phyloP scores from a whole-genome alignment of 2,329 filamentous ascomycete species.

The Camillea tinctor region DNA sequence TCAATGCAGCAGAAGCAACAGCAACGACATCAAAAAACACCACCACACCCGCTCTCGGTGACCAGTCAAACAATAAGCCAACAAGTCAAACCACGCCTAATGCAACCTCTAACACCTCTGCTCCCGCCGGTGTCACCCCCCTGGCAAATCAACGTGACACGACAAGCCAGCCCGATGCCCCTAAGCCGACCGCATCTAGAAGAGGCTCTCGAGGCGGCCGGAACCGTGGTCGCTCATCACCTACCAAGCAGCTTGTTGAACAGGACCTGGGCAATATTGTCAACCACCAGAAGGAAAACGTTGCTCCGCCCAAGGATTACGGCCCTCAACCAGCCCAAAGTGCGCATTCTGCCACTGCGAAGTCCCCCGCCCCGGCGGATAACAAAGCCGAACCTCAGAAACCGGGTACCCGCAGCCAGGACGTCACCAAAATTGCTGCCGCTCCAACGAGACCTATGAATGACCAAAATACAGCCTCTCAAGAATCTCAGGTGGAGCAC shows the following conservation, averaged over 20 bases:
- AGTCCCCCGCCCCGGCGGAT: conserved; percentile 19
- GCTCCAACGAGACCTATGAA: conserved; percentile 10
- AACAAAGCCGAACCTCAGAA: conserved; percentile 23
- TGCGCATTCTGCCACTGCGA: conserved; percentile 13
- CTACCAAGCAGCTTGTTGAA: conserved; percentile 9
- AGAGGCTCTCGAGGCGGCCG: conserved; percentile 6
- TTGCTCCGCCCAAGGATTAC: conserved; percentile 1
- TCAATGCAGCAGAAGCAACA: background rate
- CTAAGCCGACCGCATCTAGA: conserved; percentile 17
- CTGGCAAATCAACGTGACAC: conserved; percentile 24
- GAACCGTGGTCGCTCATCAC: conserved; percentile 9
- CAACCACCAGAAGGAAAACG: conserved; percentile 9
- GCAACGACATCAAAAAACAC: too few species aligned
- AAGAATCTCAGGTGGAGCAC: conserved; percentile 13
- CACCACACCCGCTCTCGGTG: conserved; percentile 12
- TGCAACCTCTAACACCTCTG: conserved; percentile 5
- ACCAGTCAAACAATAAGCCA: conserved; percentile 18
- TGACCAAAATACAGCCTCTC: conserved; percentile 9
- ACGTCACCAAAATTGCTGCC: conserved; percentile 14
- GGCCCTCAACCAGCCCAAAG: conserved; percentile 2
- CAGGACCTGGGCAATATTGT: conserved; percentile 20
- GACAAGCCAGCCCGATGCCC: conserved; percentile 17
- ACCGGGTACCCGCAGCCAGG: conserved; percentile 32
- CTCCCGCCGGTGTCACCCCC: conserved; percentile 17
- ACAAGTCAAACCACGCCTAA: conserved; percentile 5